Evolutionary conservation across 2,329 filamentous ascomycete genomes (phyloP).

Genomic region (Apiospora phragmitis): DNA sequence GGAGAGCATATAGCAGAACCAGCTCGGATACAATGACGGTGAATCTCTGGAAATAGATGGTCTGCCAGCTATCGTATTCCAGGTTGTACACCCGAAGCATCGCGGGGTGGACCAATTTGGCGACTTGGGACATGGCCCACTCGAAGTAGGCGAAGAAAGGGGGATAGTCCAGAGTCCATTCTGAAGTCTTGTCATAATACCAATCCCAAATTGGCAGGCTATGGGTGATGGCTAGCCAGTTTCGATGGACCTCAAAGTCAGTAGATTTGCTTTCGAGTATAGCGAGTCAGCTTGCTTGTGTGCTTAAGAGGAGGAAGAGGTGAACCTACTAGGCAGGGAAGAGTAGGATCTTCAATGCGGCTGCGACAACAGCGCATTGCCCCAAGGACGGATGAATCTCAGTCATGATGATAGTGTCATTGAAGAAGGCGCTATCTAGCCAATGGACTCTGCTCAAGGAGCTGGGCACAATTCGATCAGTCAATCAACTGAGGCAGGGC

Average conservation of each 20-base stretch:
- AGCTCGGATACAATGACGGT: conserved; percentile 87
- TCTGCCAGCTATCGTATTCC: conserved; percentile 88
- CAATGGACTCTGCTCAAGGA: neutral
- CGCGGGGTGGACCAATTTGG: conserved; percentile 71
- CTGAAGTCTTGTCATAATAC: conserved; percentile 97
- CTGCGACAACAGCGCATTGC: conserved; percentile 84
- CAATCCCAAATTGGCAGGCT: conserved; percentile 84
- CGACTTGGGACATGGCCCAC: conserved; percentile 83
- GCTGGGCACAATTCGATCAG: neutral
- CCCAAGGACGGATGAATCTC: conserved; percentile 83
- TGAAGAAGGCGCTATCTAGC: conserved; percentile 1
- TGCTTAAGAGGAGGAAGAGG: conserved; percentile 12
- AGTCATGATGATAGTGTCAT: conserved; percentile 57
- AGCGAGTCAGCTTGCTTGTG: neutral
- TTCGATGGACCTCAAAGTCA: conserved; percentile 97
- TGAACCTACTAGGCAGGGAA: conserved; percentile 87
- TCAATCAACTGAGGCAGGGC: neutral
- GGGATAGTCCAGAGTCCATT: conserved; percentile 99
- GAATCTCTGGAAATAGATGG: conserved; percentile 87
- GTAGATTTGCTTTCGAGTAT: conserved; percentile 78
- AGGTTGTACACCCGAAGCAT: conserved; percentile 84
- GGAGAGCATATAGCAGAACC: conserved; percentile 78
- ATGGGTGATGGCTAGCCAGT: conserved; percentile 96
- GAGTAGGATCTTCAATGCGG: conserved; percentile 86
- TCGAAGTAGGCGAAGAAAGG: conserved; percentile 98